phyloP scores from a whole-genome alignment of 148 eudicot species.

The Rhododendron ferrugineum region DNA sequence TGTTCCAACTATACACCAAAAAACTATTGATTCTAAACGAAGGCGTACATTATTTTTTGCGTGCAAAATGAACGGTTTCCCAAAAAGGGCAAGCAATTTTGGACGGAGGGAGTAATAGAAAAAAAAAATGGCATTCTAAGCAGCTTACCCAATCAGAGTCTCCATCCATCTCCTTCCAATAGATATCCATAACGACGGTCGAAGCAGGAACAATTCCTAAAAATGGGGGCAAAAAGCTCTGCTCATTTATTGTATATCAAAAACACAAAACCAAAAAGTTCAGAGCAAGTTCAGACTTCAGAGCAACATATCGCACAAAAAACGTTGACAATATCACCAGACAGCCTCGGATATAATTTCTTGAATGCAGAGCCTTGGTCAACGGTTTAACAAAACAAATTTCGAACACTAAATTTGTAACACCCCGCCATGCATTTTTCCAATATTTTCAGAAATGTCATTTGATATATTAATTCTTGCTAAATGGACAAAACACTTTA shows the following conservation, averaged over 20 bases:
- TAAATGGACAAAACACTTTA: no score
- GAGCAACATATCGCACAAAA: background rate
- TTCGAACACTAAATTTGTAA: background rate
- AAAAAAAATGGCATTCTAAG: background rate
- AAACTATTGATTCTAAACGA: no score
- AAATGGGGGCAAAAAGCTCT: constrained; percentile 6
- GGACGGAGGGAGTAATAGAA: background rate
- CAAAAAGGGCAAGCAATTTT: background rate
- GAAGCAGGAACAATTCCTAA: constrained; percentile 70
- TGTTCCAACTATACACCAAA: no score
- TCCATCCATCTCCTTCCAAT: constrained; percentile 80
- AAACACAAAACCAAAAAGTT: background rate
- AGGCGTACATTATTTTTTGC: background rate
- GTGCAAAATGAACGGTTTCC: background rate
- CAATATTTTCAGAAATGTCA: no score
- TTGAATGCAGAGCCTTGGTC: background rate
- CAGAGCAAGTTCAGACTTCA: no score
- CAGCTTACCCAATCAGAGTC: constrained; percentile 93
- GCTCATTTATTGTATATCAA: background rate
- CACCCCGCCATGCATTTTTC: no score
- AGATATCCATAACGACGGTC: constrained; percentile 56
- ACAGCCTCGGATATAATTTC: background rate
- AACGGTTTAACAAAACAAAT: background rate
- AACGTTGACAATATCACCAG: background rate
- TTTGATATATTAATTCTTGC: no score